These are phyloP conservation scores for Cucurbita maxima DNA, from an alignment of 306 rosid species.

Conservation along the genomic window DNA sequence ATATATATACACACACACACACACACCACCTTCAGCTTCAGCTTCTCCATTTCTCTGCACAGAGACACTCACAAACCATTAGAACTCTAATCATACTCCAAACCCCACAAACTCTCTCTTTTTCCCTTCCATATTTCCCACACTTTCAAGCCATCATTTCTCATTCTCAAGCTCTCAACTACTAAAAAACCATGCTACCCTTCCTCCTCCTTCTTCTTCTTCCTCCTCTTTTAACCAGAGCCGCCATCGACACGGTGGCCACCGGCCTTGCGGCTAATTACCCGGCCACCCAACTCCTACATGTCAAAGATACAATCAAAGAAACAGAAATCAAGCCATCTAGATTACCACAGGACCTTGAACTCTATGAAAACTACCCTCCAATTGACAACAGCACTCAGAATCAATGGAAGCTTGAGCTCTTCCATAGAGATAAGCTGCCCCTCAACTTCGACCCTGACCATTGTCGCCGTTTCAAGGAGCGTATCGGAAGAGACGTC, in stretches of 20 bases:
- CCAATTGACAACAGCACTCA: not conserved
- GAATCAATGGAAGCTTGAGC: slow-evolving; percentile 29
- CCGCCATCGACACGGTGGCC: not conserved
- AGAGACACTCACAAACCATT: not conserved
- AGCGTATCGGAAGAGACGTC: slow-evolving; percentile 48
- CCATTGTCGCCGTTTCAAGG: slow-evolving; percentile 18
- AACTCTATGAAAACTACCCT: not conserved
- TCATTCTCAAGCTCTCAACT: not conserved
- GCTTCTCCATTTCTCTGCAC: not conserved
- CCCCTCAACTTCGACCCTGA: not conserved
- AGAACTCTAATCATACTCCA: not conserved
- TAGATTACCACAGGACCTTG: not conserved
- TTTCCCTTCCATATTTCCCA: not conserved
- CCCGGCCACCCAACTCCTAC: slow-evolving; percentile 25
- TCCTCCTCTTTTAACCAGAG: not conserved
- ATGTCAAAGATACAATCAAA: slow-evolving; percentile 16
- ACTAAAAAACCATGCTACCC: not conserved
- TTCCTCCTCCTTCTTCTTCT: not conserved
- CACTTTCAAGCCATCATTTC: not conserved
- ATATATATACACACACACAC: not conserved
- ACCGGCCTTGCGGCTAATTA: not conserved
- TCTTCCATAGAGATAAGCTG: slow-evolving; percentile 58
- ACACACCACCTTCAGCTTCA: not conserved
- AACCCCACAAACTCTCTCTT: not conserved
- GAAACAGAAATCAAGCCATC: not conserved